Evolutionary conservation across 257 asterid genomes (phyloP).

Genomic region (Solanum chilense): DNA sequence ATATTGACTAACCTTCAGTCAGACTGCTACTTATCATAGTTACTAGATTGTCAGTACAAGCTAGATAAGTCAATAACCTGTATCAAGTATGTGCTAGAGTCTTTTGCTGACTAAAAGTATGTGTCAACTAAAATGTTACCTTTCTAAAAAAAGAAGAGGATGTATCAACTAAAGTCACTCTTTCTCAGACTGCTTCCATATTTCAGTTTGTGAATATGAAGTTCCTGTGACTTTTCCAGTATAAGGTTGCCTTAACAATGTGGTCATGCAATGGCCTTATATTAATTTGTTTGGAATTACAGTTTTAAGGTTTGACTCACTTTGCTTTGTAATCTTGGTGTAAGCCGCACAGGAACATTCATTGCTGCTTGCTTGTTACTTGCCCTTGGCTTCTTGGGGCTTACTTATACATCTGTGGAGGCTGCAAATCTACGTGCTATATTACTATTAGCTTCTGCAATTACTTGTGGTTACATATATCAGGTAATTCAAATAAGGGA

Average conservation of each 20-base stretch:
- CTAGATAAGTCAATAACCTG: not conserved
- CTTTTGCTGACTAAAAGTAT: not conserved
- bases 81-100: not conserved
- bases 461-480: slow-evolving; percentile 73
- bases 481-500: slow-evolving; percentile 35
- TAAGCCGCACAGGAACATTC: slow-evolving; percentile 71
- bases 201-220: not conserved
- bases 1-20: not conserved
- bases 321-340: slow-evolving; percentile 7
- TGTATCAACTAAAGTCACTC: not conserved
- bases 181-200: not conserved
- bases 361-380: slow-evolving; percentile 54
- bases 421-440: slow-evolving; percentile 51
- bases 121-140: not conserved
- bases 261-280: not conserved
- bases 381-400: slow-evolving; percentile 61
- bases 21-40: not conserved
- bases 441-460: slow-evolving; percentile 43
- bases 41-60: not conserved
- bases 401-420: slow-evolving; percentile 48
- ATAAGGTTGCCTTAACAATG: not conserved
- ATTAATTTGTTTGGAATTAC: not conserved
- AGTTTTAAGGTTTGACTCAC: not conserved
- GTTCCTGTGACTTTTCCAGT: not conserved
- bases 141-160: not conserved